phyloP scores from a whole-genome alignment of 176 grass and related monocot species.

The Tillandsia fasciculata region DNA sequence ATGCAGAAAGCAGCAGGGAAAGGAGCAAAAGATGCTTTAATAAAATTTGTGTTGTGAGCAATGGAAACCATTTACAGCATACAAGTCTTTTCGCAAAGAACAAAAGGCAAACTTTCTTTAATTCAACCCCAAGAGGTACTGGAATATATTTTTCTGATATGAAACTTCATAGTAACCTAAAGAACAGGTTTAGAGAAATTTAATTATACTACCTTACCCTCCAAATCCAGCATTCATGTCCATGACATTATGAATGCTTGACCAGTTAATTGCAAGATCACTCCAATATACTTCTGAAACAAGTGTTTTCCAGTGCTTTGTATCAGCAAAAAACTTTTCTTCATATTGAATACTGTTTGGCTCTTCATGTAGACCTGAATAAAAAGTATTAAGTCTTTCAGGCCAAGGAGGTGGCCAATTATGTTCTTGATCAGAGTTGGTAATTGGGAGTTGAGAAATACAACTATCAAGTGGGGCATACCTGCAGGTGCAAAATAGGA shows the following conservation, averaged over 20 bases:
- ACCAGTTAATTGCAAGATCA: constrained; percentile 67
- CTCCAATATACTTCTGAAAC: constrained; percentile 60
- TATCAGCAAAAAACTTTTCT: constrained; percentile 46
- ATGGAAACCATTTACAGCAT: no score
- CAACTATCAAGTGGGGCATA: constrained; percentile 69
- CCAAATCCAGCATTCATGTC: constrained; percentile 92
- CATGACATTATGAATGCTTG: constrained; percentile 69
- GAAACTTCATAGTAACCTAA: neutral
- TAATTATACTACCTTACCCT: constrained; percentile 42
- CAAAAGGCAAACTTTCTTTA: no score
- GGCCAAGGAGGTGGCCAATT: constrained; percentile 70
- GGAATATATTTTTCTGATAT: no score
- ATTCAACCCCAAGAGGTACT: no score
- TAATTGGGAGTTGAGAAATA: constrained; percentile 26
- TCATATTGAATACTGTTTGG: constrained; percentile 26
- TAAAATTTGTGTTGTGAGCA: no score
- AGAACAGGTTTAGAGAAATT: neutral
- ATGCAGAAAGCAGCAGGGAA: no score
- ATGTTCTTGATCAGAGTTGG: constrained; percentile 33
- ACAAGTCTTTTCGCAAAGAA: no score
- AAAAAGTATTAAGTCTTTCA: constrained; percentile 51
- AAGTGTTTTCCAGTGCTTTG: constrained; percentile 49
- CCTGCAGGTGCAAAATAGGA: constrained; percentile 33
- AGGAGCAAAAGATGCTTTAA: no score
- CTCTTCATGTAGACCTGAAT: constrained; percentile 23